Base-by-base conservation (phyloP, 202 grass and related monocot genomes). In the Elaeis oleifera region DNA sequence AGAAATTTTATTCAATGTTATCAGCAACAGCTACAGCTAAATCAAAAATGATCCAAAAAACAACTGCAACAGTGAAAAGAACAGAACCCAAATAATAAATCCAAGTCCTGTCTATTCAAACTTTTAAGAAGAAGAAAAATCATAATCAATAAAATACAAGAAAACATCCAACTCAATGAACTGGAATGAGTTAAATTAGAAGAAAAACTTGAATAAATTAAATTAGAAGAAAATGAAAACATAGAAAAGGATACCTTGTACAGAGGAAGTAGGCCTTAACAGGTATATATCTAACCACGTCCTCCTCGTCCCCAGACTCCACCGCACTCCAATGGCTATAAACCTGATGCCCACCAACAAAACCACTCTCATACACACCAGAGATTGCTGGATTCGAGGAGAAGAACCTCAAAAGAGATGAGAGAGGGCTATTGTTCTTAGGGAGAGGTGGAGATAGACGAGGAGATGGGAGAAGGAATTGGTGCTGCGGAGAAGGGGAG, bases 261-360 rank as follows among this genome's bases (percentile, higher is more conserved):
- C 83, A 95, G 52, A 90, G 71, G 73, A 86, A 90, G 64, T 84
- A 95, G 19, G 90, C 90, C 80, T 95, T 95, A 72, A 95, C 85
- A 63, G 90, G 85, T 53, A 95, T 85, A 81, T 86, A 90, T 74
- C 74, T 74, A 17, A 39, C 54, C 6, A 65, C 56, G 48, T 84
- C 85, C 29, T 79, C 76, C 32, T 73, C 76, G 6, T 65, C 24
- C 16, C 26, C 22, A 59, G 57, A 59, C 23, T 59, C 57, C 23
- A 26, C 3, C 23, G 26, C 24, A 17, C 24, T 59, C 31, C 24
- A 53, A 25, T 28, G 31, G 44, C 68, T 53, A 27, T 51, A 51
- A 39, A 26, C 44, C 9, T 55, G 58, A 16, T 62, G 65, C 28
- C 58, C 74, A 16, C 23, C 44, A 2, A 54, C 25, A 36, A 70